Evolutionary conservation across 116 monocot genomes (phyloP), one percentile per base, ranked within the genome.

Genomic region (Papilionanthe hybrid): DNA sequence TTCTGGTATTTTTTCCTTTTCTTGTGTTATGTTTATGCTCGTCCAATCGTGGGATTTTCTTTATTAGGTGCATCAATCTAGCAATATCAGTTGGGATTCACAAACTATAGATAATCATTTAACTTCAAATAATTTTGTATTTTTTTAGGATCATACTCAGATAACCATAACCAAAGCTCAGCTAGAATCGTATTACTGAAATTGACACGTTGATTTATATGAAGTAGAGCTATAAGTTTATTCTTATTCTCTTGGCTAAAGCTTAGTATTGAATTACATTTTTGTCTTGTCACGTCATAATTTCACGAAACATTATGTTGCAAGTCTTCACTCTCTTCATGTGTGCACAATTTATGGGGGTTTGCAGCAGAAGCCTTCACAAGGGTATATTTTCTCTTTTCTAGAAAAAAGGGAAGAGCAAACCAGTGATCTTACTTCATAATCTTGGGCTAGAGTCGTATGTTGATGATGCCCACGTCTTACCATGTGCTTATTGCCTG

Each of bases 1-100:
- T 77, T 99, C 98, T 82, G 98, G 98, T 99, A 89, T 78, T 50
- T 42, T 42, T 44, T 28, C 28, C 4, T 49, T 75, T 49, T 50
- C n/a, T 49, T 58, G 13, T 69, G 69, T 69, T 69, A 13, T 30
- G 10, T 6, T 4, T 69, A 11, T 37, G 7, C 32, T 32, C 28
- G 4, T 37, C 11, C 37, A 32, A 15, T 37, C 17, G 63, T 23
- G 37, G 37, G 15, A 69, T 32, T 69, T 63, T 17, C 37, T n/a
- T 15, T 29, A 37, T 65, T 65, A 27, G 27, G 9, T 65, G 65
- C 7, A 25, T 65, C 65, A 65, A 25, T 65, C 25, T 65, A 65
- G 65, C 27, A 25, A 65, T 25, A 57, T 45, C 45, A 27, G 9
- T 27, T 23, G 65, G 27, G 65, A 11, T 65, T 65, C 65, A 27